phyloP scores from a whole-genome alignment of 768 basidiomycete species.

The Termitomyces sp. region DNA sequence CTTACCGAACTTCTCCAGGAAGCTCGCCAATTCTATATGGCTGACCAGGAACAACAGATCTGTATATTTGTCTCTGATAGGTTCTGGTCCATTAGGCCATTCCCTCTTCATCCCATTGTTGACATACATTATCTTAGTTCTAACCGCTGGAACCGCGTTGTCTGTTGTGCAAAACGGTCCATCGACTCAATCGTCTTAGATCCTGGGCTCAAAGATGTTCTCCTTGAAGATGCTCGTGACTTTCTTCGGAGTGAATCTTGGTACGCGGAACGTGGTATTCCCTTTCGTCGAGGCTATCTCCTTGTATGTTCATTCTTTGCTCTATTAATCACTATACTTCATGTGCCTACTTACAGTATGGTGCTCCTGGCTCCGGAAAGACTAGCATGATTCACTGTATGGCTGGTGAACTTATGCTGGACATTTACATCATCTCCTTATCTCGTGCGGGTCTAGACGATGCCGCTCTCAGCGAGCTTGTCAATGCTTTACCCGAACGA shows the following conservation, averaged over 20 bases:
- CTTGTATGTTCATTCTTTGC: conserved; percentile 22
- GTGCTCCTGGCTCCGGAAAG: conserved; percentile 68
- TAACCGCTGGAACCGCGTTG: conserved; percentile 43
- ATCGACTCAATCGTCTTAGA: conserved; percentile 56
- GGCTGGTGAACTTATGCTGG: conserved; percentile 64
- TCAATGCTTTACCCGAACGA: conserved; percentile 44
- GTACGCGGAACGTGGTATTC: conserved; percentile 64
- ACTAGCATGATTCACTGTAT: conserved; percentile 63
- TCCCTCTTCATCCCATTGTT: not conserved
- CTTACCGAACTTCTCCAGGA: conserved; percentile 36
- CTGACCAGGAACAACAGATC: conserved; percentile 33
- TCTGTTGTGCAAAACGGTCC: conserved; percentile 49
- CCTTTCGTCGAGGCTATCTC: conserved; percentile 63
- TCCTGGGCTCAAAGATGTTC: conserved; percentile 46
- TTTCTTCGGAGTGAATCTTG: conserved; percentile 53
- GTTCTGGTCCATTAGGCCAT: conserved; percentile 16
- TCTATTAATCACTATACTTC: not conserved
- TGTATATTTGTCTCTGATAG: conserved; percentile 35
- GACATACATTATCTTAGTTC: conserved; percentile 1
- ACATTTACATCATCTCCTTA: conserved; percentile 61
- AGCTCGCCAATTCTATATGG: conserved; percentile 32
- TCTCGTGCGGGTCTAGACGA: conserved; percentile 55
- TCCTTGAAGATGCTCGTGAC: conserved; percentile 54
- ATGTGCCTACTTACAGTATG: conserved; percentile 33
- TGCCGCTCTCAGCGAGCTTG: conserved; percentile 40